A percentile compares a stretch with the other conserved stretches of the same genome.
phyloP scores from a whole-genome alignment of 768 basidiomycete genomes.

The Leccinum subgranulosum region DNA sequence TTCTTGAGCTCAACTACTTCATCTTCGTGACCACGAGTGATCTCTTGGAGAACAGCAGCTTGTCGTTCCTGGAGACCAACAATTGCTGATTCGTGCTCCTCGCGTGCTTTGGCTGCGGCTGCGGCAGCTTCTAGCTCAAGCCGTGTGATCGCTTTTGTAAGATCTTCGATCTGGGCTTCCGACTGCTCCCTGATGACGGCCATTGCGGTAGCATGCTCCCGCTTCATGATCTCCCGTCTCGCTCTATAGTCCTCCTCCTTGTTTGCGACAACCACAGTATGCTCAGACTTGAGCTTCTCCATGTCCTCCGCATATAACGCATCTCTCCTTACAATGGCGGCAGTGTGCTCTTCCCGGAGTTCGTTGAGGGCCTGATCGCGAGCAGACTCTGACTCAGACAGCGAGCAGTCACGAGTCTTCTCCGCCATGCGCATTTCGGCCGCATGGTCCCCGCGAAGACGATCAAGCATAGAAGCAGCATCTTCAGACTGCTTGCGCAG shows the following conservation, averaged over 20 bases:
- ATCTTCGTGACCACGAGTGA: slow-evolving; percentile 54
- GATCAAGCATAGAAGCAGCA: slow-evolving; percentile 57
- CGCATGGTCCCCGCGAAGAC: slow-evolving; percentile 74
- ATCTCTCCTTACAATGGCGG: slow-evolving; percentile 66
- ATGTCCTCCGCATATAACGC: slow-evolving; percentile 60
- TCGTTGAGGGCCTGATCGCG: slow-evolving; percentile 58
- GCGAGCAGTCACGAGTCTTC: slow-evolving; percentile 68
- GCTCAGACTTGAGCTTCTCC: slow-evolving; percentile 63
- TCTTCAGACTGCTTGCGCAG: slow-evolving; percentile 62
- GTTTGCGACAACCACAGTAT: slow-evolving; percentile 47
- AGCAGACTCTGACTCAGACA: slow-evolving; percentile 72
- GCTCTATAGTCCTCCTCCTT: slow-evolving; percentile 59
- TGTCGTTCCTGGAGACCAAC: slow-evolving; percentile 54
- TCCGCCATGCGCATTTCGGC: slow-evolving; percentile 71
- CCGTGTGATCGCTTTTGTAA: slow-evolving; percentile 54
- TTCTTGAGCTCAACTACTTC: slow-evolving; percentile 49
- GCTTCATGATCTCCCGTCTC: slow-evolving; percentile 30
- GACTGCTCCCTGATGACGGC: slow-evolving; percentile 32
- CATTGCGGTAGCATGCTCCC: slow-evolving; percentile 34
- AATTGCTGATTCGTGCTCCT: slow-evolving; percentile 48
- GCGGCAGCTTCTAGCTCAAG: slow-evolving; percentile 45
- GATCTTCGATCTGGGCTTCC: slow-evolving; percentile 52
- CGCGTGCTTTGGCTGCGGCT: slow-evolving; percentile 36
- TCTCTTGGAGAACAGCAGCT: slow-evolving; percentile 47
- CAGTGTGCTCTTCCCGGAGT: slow-evolving; percentile 70